Base-by-base conservation (phyloP, 2,329 filamentous ascomycete species). In the Tolypocladium endophyticum region DNA sequence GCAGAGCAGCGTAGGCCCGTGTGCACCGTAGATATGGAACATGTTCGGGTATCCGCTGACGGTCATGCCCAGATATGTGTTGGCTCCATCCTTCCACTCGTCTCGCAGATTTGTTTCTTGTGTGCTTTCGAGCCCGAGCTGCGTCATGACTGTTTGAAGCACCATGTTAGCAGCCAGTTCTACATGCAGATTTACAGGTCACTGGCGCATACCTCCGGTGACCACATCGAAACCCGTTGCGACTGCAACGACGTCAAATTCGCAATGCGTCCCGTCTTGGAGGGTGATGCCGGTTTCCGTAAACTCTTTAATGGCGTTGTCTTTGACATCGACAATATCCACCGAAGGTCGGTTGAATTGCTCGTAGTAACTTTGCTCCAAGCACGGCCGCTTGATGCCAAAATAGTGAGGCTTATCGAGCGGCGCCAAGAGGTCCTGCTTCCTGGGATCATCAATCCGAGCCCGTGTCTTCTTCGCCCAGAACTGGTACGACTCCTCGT, bases 21-120 rank as follows among this genome's bases (percentile, higher is more conserved):
- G 83, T 0, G 77, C 73, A 0, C 82, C 82, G 65, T 84, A 85
- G 56, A 80, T 71, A 63, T 77, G 72, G 69, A 81, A 80, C 76
- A 81, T 79, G 65, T 80, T 81, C 38, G 78, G 78, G 56, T 76
- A 81, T 18, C 75, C 76, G 56, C 67, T 66, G 41, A 78, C 72
- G 0, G 74, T 76, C 5, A 69, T 72, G 7, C 79, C 78, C 2
- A 81, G 73, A 59, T 79, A 79, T 0, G 77, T 79, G 53, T 70
- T 69, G 3, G 74, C 74, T 0, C 74, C 75, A 1, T 65, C 58
- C 28, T 65, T 63, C 78, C 78, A 80, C 58, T 79, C 69, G n/a
- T 78, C 70, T 25, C 73, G 61, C 7, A 80, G 73, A 11, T 69
- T 69, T 1, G 68, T 69, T 12, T 68, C 65, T 59, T 75, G 45